These are phyloP conservation scores for Leccinum subspadiceum DNA, from an alignment of 1,284 basidiomycete genomes.

Conservation along the genomic window DNA sequence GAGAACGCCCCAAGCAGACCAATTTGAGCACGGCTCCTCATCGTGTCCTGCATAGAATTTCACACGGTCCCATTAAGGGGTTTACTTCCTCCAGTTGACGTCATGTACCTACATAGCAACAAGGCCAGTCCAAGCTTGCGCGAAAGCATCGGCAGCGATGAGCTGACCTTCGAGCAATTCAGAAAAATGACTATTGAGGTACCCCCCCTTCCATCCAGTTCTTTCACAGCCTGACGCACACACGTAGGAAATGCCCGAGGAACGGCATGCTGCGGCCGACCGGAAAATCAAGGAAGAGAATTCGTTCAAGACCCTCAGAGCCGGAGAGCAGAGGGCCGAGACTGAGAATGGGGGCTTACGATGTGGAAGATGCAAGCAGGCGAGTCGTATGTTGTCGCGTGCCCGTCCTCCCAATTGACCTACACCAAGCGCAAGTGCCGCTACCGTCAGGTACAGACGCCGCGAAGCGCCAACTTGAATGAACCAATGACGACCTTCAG, in stretches of 20 bases:
- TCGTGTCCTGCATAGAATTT: no score
- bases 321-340: constrained; percentile 88
- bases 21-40: no score
- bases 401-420: not conserved
- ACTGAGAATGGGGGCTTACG: constrained; percentile 89
- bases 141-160: constrained; percentile 81
- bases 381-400: constrained; percentile 24
- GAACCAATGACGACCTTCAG: constrained; percentile 88
- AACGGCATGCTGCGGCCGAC: constrained; percentile 74
- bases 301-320: constrained; percentile 88
- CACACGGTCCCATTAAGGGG: no score
- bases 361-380: constrained; percentile 92
- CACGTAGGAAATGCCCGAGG: constrained; percentile 86
- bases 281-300: constrained; percentile 85
- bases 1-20: no score
- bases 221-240: not conserved
- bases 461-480: constrained; percentile 76
- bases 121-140: constrained; percentile 89
- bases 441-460: constrained; percentile 88
- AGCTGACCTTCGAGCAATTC: constrained; percentile 68
- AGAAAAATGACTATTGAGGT: constrained; percentile 83
- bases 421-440: constrained; percentile 75
- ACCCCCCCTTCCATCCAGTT: constrained; percentile 27
- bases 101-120: constrained; percentile 33
- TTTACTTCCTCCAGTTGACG: no score